Conservation (phyloP, 2,329 filamentous ascomycete species). For the Cytospora piceicola region DNA sequence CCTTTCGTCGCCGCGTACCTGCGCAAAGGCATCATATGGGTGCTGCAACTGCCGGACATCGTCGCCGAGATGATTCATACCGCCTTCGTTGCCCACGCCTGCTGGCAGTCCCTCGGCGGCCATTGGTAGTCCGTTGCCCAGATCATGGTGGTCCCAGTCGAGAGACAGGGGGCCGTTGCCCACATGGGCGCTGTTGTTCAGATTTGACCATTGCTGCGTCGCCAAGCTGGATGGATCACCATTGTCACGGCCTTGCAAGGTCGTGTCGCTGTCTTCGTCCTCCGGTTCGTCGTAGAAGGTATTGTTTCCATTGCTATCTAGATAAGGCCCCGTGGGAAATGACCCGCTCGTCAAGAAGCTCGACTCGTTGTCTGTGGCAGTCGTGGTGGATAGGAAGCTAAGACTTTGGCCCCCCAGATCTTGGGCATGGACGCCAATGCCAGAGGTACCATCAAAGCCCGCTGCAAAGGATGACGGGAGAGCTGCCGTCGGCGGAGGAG, state of each 20-base stretch:
- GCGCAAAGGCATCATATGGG: slow-evolving; percentile 28
- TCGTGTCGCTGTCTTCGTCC: slow-evolving; percentile 30
- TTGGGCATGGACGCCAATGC: slow-evolving; percentile 33
- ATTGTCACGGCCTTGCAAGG: slow-evolving; percentile 23
- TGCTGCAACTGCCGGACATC: slow-evolving; percentile 26
- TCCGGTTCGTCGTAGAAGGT: slow-evolving; percentile 28
- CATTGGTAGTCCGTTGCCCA: slow-evolving; percentile 25
- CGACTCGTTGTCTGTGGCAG: slow-evolving; percentile 38
- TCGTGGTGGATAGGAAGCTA: slow-evolving; percentile 44
- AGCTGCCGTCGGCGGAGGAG: slow-evolving; percentile 59
- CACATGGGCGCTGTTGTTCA: slow-evolving; percentile 20
- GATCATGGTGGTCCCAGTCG: slow-evolving; percentile 28
- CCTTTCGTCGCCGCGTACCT: slow-evolving; percentile 23
- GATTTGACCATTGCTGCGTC: slow-evolving; percentile 25
- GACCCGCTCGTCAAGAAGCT: slow-evolving; percentile 35
- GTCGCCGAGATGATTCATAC: slow-evolving; percentile 11
- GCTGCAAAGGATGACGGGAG: slow-evolving; percentile 53
- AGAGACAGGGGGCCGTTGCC: slow-evolving; percentile 19
- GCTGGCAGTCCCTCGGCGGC: slow-evolving; percentile 15
- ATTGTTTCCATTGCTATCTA: slow-evolving; percentile 29
- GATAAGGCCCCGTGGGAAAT: slow-evolving; percentile 36
- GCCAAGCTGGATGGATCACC: slow-evolving; percentile 20
- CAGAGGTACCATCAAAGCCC: slow-evolving; percentile 44
- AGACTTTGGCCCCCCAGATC: slow-evolving; percentile 40
- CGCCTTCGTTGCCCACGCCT: slow-evolving; percentile 12